Base-by-base conservation (phyloP, 139 green algal species). In the Zygnema circumcarinatum region DNA sequence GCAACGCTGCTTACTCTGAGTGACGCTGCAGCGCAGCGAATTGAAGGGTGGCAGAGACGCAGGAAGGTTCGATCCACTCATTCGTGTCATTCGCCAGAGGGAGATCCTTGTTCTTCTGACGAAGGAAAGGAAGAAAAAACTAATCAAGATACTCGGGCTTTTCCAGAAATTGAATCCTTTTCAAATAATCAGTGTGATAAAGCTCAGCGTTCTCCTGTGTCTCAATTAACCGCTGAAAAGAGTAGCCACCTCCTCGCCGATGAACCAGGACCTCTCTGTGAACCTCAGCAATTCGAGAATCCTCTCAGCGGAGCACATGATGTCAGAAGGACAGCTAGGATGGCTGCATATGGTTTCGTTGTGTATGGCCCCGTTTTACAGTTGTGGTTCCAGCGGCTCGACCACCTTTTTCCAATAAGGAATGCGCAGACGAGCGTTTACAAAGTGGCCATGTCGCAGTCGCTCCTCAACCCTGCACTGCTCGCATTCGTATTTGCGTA, bases 281-380 rank as follows among this genome's bases (percentile, higher is more conserved):
- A 41, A 78, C 7, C 3, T 20, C 11, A 41, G 16, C 3, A 78
- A 78, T 39, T 52, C 16, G 16, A 78, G 7, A 22, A 22, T 78
- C 36, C 69, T 38, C 69, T 41, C 16, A 25, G 3, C 16, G 11
- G 69, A 78, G 16, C 7, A 7, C 69, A 78, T 20, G 35, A 41
- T 35, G 35, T 35, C 1, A 69, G n/a, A 38, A 78, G 80, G 75
- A 84, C 84, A 21, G 2, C 68, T 16, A 53, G 86, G 2, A 91
- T 90, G 83, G 3, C 42, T 1, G 56, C 29, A 39, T 93, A 89
- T 41, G 88, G 88, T 39, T 81, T 89, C 29, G 35, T 89, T 2
- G 53, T 93, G 1, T 93, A 93, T 83, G 91, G 91, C 1, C 91
- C 91, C 0, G 3, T 72, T 41, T 79, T 88, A 52, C 75, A 93